Conservation (phyloP, 495 filamentous ascomycete species). For the Terfezia boudieri region DNA sequence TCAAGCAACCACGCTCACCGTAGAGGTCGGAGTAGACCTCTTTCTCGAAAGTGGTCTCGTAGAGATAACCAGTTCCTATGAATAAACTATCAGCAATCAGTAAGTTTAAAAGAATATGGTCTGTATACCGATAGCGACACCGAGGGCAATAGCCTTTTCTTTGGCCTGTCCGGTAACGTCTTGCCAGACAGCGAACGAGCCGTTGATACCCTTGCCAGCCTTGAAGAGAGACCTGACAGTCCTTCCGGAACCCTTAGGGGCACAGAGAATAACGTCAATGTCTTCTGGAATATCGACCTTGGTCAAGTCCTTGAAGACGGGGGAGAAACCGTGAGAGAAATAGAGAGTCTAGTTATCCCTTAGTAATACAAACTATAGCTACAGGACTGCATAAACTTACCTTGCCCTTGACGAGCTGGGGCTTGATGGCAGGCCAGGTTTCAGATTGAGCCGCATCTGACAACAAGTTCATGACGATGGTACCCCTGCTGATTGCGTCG, state of each 20-base stretch:
- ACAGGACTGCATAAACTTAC: neutral
- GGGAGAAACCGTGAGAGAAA: conserved; percentile 99
- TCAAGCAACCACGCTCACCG: conserved; percentile 97
- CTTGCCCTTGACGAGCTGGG: conserved; percentile 91
- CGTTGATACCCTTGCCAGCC: conserved; percentile 63
- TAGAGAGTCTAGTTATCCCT: conserved; percentile 49
- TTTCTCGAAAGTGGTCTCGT: conserved; percentile 99
- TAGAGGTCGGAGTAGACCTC: conserved; percentile 99
- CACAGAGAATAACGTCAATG: conserved; percentile 97
- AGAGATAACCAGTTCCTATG: conserved; percentile 58
- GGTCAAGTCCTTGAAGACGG: conserved; percentile 98
- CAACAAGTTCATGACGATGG: conserved; percentile 97
- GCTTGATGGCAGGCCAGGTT: conserved; percentile 97
- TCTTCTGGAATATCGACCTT: conserved; percentile 89
- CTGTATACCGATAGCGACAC: conserved; percentile 64
- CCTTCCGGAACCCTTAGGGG: conserved; percentile 95
- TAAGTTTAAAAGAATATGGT: neutral
- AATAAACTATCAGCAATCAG: neutral
- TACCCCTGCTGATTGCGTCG: conserved; percentile 80
- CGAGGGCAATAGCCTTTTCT: conserved; percentile 93
- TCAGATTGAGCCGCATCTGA: conserved; percentile 91
- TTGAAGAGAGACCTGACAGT: conserved; percentile 91
- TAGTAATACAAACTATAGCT: conserved; percentile 6
- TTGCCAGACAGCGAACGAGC: conserved; percentile 93
- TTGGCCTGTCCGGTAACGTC: conserved; percentile 94